phyloP scores from a whole-genome alignment of 768 basidiomycete species.

The Boletus patriciae region DNA sequence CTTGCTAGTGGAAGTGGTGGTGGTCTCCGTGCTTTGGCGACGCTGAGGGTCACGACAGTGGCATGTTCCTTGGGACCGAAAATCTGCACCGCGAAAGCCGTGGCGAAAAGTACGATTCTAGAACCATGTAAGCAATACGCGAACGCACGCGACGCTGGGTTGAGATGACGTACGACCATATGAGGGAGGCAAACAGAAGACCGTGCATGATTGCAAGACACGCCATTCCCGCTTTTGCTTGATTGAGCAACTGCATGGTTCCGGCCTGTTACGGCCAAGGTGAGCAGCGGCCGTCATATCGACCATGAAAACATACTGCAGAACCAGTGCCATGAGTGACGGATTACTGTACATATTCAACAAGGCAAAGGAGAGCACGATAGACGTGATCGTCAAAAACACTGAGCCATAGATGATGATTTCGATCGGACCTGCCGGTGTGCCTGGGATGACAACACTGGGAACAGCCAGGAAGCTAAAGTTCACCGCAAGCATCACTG shows the following conservation, averaged over 20 bases:
- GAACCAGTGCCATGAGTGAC: neutral
- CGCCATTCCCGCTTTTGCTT: neutral
- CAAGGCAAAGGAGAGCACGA: slow-evolving; percentile 11
- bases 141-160: neutral
- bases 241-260: neutral
- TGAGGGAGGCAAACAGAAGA: slow-evolving; percentile 11
- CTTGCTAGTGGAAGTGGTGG: no score
- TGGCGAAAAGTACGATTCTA: slow-evolving; percentile 10
- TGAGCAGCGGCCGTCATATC: neutral
- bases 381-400: slow-evolving; percentile 10
- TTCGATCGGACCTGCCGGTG: neutral
- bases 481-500: slow-evolving; percentile 19
- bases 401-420: slow-evolving; percentile 16
- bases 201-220: slow-evolving; percentile 15
- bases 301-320: slow-evolving; percentile 6
- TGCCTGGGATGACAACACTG: neutral
- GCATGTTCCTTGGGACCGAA: slow-evolving; percentile 1
- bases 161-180: slow-evolving; percentile 16
- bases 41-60: neutral
- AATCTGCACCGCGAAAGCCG: slow-evolving; percentile 8
- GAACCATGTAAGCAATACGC: neutral
- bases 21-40: no score
- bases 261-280: neutral
- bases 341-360: slow-evolving; percentile 16
- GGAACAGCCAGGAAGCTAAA: slow-evolving; percentile 18